phyloP scores from a whole-genome alignment of 2,329 filamentous ascomycete species.

The Pseudogymnoascus sp. region DNA sequence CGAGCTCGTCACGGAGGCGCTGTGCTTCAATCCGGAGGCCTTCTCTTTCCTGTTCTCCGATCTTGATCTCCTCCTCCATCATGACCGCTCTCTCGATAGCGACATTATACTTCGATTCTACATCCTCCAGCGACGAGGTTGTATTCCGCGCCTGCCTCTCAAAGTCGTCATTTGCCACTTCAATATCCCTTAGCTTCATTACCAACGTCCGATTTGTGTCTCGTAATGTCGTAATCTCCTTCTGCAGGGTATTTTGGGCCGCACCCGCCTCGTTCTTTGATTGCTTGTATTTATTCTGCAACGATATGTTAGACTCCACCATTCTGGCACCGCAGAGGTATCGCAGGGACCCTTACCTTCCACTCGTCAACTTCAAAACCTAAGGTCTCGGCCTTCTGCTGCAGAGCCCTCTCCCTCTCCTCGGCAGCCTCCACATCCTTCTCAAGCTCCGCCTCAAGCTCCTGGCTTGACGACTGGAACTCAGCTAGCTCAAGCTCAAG shows the following conservation, averaged over 20 bases:
- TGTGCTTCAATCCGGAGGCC: constrained; percentile 82
- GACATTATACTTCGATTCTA: constrained; percentile 95
- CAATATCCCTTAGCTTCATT: constrained; percentile 81
- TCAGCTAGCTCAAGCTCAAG: constrained; percentile 86
- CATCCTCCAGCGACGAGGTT: constrained; percentile 88
- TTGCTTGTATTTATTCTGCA: constrained; percentile 88
- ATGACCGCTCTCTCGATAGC: constrained; percentile 87
- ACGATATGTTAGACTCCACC: constrained; percentile 19
- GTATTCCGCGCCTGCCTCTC: constrained; percentile 94
- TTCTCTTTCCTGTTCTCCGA: constrained; percentile 88
- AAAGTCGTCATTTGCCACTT: constrained; percentile 97
- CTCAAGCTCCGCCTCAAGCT: constrained; percentile 89
- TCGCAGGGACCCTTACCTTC: constrained; percentile 58
- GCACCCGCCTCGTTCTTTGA: constrained; percentile 80
- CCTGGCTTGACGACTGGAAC: constrained; percentile 88
- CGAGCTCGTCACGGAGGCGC: constrained; percentile 80
- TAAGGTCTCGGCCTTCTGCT: constrained; percentile 78
- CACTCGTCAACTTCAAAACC: constrained; percentile 93
- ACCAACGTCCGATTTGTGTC: constrained; percentile 77
- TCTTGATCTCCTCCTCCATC: constrained; percentile 90
- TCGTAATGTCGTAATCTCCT: constrained; percentile 87
- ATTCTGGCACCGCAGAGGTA: constrained; percentile 11
- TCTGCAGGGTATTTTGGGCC: constrained; percentile 81
- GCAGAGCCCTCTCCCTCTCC: constrained; percentile 77
- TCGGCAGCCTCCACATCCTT: constrained; percentile 94